Percentiles rank a stretch among this genome's conserved stretches.
These are phyloP conservation scores for Colletotrichum tropicicola DNA, from an alignment of 2,329 filamentous ascomycete genomes.

Conservation along the genomic window DNA sequence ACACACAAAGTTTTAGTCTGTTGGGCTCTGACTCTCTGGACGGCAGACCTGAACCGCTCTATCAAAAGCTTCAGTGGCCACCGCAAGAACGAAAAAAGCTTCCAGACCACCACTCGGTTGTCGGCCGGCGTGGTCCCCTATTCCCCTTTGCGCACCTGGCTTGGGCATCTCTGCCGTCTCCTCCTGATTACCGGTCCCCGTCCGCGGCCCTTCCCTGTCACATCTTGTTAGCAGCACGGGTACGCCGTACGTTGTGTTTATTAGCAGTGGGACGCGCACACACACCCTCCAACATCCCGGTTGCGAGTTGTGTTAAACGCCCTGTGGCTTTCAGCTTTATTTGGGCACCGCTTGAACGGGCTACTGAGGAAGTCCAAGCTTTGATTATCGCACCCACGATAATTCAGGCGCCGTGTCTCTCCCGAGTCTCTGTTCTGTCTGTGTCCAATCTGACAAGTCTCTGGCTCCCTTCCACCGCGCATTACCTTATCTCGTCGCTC, in stretches of 20 bases:
- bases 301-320: slow-evolving; percentile 13
- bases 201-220: background rate
- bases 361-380: slow-evolving; percentile 15
- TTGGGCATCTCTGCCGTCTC: background rate
- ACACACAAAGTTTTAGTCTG: slow-evolving; percentile 1
- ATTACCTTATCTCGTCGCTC: slow-evolving; percentile 16
- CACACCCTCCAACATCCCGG: background rate
- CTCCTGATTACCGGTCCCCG: slow-evolving; percentile 20
- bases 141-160: background rate
- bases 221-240: slow-evolving; percentile 1
- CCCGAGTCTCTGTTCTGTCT: background rate
- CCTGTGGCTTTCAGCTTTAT: slow-evolving; percentile 21
- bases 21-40: slow-evolving; percentile 19
- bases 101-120: slow-evolving; percentile 19
- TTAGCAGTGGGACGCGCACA: slow-evolving; percentile 18
- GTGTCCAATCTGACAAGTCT: slow-evolving; percentile 7
- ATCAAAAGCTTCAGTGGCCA: slow-evolving; percentile 20
- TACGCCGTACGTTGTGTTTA: slow-evolving; percentile 14
- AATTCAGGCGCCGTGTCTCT: slow-evolving; percentile 1
- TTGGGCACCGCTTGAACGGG: slow-evolving; percentile 12
- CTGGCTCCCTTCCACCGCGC: slow-evolving; percentile 5
- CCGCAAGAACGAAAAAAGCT: slow-evolving; percentile 9
- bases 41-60: slow-evolving; percentile 24
- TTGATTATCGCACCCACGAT: slow-evolving; percentile 13
- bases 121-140: background rate